A percentile compares a stretch with the other conserved stretches of the same genome.
These are phyloP conservation scores for Dothistroma pini DNA, from an alignment of 2,329 filamentous ascomycete species.

Conservation along the genomic window DNA sequence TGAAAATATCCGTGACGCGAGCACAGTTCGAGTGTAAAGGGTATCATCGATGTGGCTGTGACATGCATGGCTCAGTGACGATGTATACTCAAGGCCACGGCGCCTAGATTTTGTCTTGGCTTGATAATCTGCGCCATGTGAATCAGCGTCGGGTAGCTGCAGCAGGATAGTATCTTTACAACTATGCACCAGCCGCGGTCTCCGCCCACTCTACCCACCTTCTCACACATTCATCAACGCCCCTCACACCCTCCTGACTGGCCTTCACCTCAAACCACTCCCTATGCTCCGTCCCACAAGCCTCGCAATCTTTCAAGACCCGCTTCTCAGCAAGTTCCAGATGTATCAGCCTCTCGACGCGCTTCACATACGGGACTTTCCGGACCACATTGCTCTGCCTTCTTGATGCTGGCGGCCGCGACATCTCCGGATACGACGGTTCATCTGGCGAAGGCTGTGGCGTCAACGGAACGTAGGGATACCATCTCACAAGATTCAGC, in stretches of 20 bases:
- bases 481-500: conserved; percentile 83
- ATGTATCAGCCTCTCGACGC: conserved; percentile 86
- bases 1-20: too few species aligned
- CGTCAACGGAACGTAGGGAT: conserved; percentile 64
- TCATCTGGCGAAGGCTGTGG: conserved; percentile 22
- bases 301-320: conserved; percentile 63
- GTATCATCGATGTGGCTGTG: too few species aligned
- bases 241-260: conserved; percentile 63
- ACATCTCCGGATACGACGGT: conserved; percentile 31
- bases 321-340: conserved; percentile 67
- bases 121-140: too few species aligned
- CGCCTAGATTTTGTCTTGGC: too few species aligned
- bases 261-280: conserved; percentile 96
- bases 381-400: conserved; percentile 39
- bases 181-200: conserved; percentile 3
- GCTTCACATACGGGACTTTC: conserved; percentile 80
- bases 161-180: neutral
- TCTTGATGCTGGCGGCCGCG: conserved; percentile 21
- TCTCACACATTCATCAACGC: conserved; percentile 68
- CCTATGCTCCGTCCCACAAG: conserved; percentile 79
- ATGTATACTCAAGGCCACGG: too few species aligned
- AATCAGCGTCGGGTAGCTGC: neutral
- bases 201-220: conserved; percentile 78
- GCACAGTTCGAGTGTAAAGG: too few species aligned
- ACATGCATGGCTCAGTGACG: too few species aligned